Conservation (phyloP, 75 land plant species). For the Gnetum montanum region DNA sequence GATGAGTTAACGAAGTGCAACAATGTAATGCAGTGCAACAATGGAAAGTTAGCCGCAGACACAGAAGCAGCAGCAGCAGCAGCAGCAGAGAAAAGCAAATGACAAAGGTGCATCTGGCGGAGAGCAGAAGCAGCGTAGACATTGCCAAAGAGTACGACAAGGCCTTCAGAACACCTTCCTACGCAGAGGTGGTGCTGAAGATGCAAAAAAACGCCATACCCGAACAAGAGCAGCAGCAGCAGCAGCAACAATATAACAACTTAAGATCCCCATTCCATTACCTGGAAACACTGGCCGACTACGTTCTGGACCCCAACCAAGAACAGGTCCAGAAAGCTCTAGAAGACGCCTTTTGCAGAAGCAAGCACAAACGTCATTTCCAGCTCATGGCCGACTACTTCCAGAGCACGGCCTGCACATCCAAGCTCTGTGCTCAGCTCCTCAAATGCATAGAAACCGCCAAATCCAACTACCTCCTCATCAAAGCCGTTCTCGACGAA, state of each 20-base stretch:
- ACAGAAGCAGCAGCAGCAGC: too few species aligned
- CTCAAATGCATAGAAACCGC: constrained; percentile 30
- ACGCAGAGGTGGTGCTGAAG: constrained; percentile 42
- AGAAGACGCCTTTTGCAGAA: background rate
- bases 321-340: constrained; percentile 20
- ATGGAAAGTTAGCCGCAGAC: too few species aligned
- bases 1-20: too few species aligned
- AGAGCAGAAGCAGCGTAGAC: constrained; percentile 8
- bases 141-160: constrained; percentile 41
- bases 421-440: constrained; percentile 23
- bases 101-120: background rate
- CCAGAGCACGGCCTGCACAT: constrained; percentile 29
- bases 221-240: background rate
- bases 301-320: constrained; percentile 26
- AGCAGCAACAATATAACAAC: background rate
- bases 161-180: constrained; percentile 52
- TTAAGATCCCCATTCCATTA: background rate
- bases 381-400: constrained; percentile 37
- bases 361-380: constrained; percentile 5
- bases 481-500: constrained; percentile 15
- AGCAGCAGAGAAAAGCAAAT: background rate
- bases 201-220: constrained; percentile 18
- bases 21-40: too few species aligned
- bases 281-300: constrained; percentile 10
- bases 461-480: constrained; percentile 15